Base-by-base conservation (phyloP, 129 eudicot genomes). In the Helichrysum umbraculigerum region DNA sequence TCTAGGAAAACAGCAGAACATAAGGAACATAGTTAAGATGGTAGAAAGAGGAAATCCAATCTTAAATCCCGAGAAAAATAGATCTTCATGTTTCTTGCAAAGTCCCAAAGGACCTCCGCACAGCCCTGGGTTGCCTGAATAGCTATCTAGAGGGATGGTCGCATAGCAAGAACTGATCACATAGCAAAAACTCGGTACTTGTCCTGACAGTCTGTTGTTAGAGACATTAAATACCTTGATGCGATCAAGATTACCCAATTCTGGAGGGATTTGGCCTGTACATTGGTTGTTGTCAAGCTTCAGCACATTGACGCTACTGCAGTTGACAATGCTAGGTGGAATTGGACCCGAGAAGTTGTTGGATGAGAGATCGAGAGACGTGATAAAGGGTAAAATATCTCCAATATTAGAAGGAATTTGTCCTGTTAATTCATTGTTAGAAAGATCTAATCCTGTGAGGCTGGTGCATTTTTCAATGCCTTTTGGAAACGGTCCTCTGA, bases 71-170 rank as follows among this genome's bases (percentile, higher is more conserved):
- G 68, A 68, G 63, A 75, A 35, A 77, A 83, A 56, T 28, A 64
- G 7, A 35, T 84, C 77, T 63, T 3, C 70, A 35, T 12, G 34
- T 7, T 37, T 5, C 21, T 66, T 4, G 29, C 90, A 86, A 15
- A 15, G 17, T 3, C 32, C 6, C 73, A 83, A 62, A 33, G 85
- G 87, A 28, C 2, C 58, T 33, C 87, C 83, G 41, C 87, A 86
- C 28, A 86, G 85, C 9, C 90, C 87, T 5, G 17, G 2, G 72
- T 86, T 86, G 74, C 74, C 39, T 29, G 51, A 78, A 73, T 86
- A 83, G 75, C 50, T 82, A 0, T 47, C 79, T 9, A 63, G 61
- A 25, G 52, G 2, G 4, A 52, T 0, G 25, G 3, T 12, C 7
- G 3, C 0, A 28, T 51, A n/a, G n/a, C n/a, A n/a, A n/a, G n/a